A percentile compares a stretch with the other conserved stretches of the same genome.
phyloP scores from a whole-genome alignment of 148 eudicot genomes.

The Rhododendron henanense region DNA sequence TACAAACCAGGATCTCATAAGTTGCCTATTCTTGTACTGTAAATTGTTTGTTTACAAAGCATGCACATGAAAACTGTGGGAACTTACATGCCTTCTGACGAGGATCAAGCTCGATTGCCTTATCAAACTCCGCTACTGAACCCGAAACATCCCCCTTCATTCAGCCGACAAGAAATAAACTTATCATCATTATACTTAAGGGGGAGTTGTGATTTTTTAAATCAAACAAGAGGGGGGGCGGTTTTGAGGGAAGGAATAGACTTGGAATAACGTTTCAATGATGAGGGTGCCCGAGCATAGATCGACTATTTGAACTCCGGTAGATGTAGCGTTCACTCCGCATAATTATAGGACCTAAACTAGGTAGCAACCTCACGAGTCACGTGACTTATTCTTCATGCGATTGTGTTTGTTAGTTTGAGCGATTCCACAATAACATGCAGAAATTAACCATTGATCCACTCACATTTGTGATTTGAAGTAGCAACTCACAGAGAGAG shows the following conservation, averaged over 20 bases:
- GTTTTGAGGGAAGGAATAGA: too few relatives aligned
- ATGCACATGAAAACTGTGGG: neutral
- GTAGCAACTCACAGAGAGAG: neutral
- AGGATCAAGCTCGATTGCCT: constrained; percentile 84
- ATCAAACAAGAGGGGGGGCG: too few relatives aligned
- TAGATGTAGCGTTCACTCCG: too few relatives aligned
- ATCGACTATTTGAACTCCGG: too few relatives aligned
- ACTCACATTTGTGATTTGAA: neutral
- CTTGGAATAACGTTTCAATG: too few relatives aligned
- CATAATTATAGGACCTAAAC: too few relatives aligned
- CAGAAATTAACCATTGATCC: neutral
- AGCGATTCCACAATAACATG: too few relatives aligned
- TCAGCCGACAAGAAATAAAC: neutral
- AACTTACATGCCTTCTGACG: constrained; percentile 93
- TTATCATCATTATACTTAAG: neutral
- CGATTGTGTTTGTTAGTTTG: too few relatives aligned
- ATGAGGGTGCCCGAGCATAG: too few relatives aligned
- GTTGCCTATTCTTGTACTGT: neutral
- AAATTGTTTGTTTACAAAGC: neutral
- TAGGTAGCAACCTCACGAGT: too few relatives aligned
- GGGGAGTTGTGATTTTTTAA: neutral
- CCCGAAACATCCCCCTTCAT: constrained; percentile 87
- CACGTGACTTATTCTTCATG: too few relatives aligned
- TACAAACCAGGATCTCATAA: neutral
- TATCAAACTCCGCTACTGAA: constrained; percentile 75